Base-by-base conservation (phyloP, 1,284 basidiomycete species). In the Mycosarcoma maydis region DNA sequence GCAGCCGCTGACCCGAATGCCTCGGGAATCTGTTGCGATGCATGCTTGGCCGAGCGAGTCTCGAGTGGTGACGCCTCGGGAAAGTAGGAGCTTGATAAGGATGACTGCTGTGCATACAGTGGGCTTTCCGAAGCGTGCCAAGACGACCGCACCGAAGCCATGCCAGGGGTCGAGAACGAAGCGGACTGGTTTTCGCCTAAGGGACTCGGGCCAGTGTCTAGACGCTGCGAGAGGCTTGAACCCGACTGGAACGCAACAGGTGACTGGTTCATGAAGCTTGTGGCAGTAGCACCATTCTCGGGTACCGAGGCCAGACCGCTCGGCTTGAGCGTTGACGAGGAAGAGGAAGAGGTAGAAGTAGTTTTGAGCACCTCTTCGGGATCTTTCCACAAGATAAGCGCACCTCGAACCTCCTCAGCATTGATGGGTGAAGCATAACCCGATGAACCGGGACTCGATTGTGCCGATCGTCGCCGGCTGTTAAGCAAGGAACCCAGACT, bases 21-120 rank as follows among this genome's bases (percentile, higher is more conserved):
- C 2, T 20, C 14, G 17, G 17, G 24, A 14, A 11, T n/a, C 9
- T 26, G 39, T 22, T 36, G 39, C 22, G 45, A 7, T n/a, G 36
- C 13, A 13, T 33, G 23, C 20, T 38, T 6, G 29, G 22, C 32
- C 10, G 51, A 45, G 14, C 42, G 56, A 26, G 40, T 39, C 19
- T 56, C 49, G 20, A 58, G 47, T 2, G 51, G 34, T 20, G 55
- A 58, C 8, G 59, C 48, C 16, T 57, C 47, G 11, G 57, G 61
- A 43, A 70, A 70, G 67, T 70, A 70, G 1, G 67, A 70, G 46
- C 61, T 65, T 19, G 67, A 70, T 36, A 65, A 39, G 8, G 49
- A 65, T 14, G 67, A 70, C 22, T 70, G 67, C 40, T 70, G 67
- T n/a, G 67, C 60, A 13, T 60, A 65, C 11, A 70, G 53, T 4